These are phyloP conservation scores for Sclerotinia minor DNA, from an alignment of 2,329 filamentous ascomycete species.

Conservation along the genomic window DNA sequence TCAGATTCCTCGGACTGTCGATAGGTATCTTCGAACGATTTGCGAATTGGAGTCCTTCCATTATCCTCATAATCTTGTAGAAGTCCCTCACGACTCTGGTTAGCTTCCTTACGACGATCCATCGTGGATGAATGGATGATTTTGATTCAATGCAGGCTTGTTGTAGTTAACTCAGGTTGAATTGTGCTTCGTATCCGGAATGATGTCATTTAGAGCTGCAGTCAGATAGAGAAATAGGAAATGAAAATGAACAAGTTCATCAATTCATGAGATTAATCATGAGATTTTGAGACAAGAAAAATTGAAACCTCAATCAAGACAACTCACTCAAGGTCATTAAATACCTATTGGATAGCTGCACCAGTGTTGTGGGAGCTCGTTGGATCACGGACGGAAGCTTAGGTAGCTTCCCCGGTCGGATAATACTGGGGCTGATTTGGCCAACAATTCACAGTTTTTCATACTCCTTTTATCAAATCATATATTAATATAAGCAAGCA, in stretches of 20 bases:
- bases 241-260: not conserved
- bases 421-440: not conserved
- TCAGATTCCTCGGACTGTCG: constrained; percentile 44
- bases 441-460: not conserved
- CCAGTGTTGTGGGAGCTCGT: not conserved
- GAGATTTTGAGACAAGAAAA: not conserved
- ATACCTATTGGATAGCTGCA: not conserved
- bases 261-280: not conserved
- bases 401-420: not conserved
- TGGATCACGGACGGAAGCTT: not conserved
- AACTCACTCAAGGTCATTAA: not conserved
- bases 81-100: constrained; percentile 40
- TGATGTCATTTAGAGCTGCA: not conserved
- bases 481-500: not conserved
- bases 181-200: not conserved
- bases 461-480: not conserved
- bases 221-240: not conserved
- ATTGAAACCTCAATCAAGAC: not conserved
- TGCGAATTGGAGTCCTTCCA: constrained; percentile 38
- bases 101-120: constrained; percentile 33
- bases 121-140: constrained; percentile 23
- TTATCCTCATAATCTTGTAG: constrained; percentile 36
- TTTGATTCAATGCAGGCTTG: not conserved
- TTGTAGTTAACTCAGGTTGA: not conserved
- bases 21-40: constrained; percentile 41